Evolutionary conservation across 805 yeast genomes (phyloP).

Genomic region (Yamadazyma sp.): DNA sequence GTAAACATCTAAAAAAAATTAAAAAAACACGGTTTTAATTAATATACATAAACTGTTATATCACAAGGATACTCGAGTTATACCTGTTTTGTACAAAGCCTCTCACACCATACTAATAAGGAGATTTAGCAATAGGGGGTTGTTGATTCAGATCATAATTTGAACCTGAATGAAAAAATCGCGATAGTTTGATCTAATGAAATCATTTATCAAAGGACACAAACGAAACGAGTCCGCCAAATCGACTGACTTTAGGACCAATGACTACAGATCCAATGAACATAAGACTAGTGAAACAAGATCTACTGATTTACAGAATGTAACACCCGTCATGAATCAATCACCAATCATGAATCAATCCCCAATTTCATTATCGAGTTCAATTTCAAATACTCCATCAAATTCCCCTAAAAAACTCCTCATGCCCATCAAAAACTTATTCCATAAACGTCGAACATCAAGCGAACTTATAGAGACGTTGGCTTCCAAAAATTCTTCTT

Average conservation of each 20-base stretch:
- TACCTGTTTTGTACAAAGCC: no score
- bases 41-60: no score
- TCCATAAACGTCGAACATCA: slow-evolving; percentile 13
- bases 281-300: no score
- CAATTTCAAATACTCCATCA: slow-evolving; percentile 1
- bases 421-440: slow-evolving; percentile 34
- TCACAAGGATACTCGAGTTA: no score
- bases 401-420: slow-evolving; percentile 34
- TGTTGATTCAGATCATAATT: no score
- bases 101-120: no score
- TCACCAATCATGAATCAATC: slow-evolving; percentile 20
- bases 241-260: slow-evolving; percentile 7
- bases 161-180: background rate
- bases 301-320: no score
- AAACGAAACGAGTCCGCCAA: slow-evolving; percentile 18
- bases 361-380: slow-evolving; percentile 15
- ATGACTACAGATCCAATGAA: slow-evolving; percentile 4
- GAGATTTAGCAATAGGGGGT: no score
- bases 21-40: no score
- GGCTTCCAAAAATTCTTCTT: background rate
- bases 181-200: slow-evolving; percentile 14
- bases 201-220: slow-evolving; percentile 28
- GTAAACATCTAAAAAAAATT: no score
- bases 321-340: no score
- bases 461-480: background rate